phyloP scores from a whole-genome alignment of 495 filamentous ascomycete genomes.

The Lentithecium fluviatile region DNA sequence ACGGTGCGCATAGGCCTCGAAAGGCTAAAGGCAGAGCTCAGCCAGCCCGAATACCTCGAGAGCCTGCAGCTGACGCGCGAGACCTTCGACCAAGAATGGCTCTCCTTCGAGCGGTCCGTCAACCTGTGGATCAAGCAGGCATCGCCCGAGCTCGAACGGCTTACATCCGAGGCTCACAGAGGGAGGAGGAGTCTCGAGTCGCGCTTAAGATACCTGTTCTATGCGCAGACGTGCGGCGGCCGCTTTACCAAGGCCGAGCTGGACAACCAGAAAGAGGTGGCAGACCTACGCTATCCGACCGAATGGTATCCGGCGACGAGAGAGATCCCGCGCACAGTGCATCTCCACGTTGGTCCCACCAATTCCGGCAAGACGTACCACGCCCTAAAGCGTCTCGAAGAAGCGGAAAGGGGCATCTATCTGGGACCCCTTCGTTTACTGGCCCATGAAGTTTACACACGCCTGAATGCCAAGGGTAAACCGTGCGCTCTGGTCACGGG shows the following conservation, averaged over 20 bases:
- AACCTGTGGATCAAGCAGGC: constrained; percentile 9
- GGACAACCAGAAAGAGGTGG: constrained; percentile 61
- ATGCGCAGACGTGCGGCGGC: constrained; percentile 52
- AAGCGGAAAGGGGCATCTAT: constrained; percentile 75
- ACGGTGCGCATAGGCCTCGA: neutral
- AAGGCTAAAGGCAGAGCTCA: constrained; percentile 4
- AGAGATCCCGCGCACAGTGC: constrained; percentile 72
- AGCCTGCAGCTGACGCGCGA: constrained; percentile 18
- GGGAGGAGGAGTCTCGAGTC: constrained; percentile 20
- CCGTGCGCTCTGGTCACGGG: constrained; percentile 82
- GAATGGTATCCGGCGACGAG: constrained; percentile 91
- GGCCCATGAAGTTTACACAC: constrained; percentile 87
- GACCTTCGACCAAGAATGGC: constrained; percentile 25
- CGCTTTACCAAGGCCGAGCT: constrained; percentile 52
- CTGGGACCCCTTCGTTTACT: constrained; percentile 87
- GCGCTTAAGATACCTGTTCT: constrained; percentile 61
- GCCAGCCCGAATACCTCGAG: constrained; percentile 11
- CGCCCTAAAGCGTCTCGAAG: constrained; percentile 82
- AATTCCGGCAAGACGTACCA: constrained; percentile 99
- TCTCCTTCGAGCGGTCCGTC: constrained; percentile 9
- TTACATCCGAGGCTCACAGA: neutral
- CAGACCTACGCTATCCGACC: constrained; percentile 77
- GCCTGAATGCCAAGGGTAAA: constrained; percentile 72
- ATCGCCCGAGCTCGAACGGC: neutral
- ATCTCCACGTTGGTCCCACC: constrained; percentile 94